Base-by-base conservation (phyloP, 2,329 filamentous ascomycete genomes). In the Periconia sp. region DNA sequence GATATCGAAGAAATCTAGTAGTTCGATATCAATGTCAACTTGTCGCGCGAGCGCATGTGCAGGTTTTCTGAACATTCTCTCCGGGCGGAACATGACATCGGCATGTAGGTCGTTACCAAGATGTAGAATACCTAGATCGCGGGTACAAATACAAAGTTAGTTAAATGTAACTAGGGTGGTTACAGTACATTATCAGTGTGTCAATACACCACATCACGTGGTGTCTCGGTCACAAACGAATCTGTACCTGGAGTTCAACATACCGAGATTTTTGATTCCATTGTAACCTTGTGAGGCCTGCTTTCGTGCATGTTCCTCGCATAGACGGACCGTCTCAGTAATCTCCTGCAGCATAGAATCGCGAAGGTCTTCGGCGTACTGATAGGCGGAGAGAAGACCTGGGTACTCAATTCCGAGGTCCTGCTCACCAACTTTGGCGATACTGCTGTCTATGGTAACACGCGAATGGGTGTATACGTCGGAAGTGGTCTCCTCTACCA, bases 1-100 rank as follows among this genome's bases (percentile, higher is more conserved):
- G 73, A 92, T 81, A 73, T 99, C 94, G 65, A 99, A 90, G 79
- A 99, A 97, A 76, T 99, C 94, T 83, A 83, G 89, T 0, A 96
- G 64, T 68, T 99, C 92, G 3, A 94, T 90, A 50, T 94, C 86
- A 18, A 96, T 86, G 56, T 97, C 86, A 15, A 97, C 87, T 68
- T 96, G 88, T 59, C 91, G 86, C 6, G 91, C 92, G 41, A 96
- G 78, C 1, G 86, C 85, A 71, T 99, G 91, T n/a, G 87, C 85
- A 66, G 89, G 89, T 57, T 90, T 86, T 55, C 86, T 87, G 80
- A 97, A 99, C 94, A 99, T 97, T 69, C 92, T 85, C 64, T 97
- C 92, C 1, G 91, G 86, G 30, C 89, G 86, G 85, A 99, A 97
- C 61, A 86, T 90, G 44, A 97, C 84, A 63, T 92, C 89, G 19